A percentile compares a stretch with the other conserved stretches of the same genome.
Conservation (phyloP, 352 stramenopile genomes). For the Phytophthora macrochlamydospora region DNA sequence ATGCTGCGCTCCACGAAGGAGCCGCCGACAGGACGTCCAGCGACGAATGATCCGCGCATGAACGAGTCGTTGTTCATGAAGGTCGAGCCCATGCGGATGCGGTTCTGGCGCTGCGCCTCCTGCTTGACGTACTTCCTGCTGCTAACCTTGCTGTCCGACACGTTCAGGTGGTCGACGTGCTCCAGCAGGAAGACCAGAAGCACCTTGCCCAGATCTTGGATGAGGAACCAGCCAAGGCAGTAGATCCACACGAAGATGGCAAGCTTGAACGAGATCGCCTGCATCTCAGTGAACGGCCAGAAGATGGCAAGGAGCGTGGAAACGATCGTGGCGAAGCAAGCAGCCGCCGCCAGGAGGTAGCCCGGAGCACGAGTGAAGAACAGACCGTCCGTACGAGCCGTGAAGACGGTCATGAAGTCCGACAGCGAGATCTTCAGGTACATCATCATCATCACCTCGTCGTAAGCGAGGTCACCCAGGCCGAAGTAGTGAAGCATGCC, state of each 20-base stretch:
- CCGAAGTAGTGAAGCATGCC: constrained; percentile 64
- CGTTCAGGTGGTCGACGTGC: constrained; percentile 58
- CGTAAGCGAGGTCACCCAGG: constrained; percentile 77
- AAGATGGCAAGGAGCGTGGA: constrained; percentile 87
- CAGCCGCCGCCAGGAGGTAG: constrained; percentile 71
- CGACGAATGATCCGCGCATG: constrained; percentile 81
- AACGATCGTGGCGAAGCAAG: constrained; percentile 73
- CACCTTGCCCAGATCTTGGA: constrained; percentile 87
- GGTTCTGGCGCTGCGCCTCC: constrained; percentile 78
- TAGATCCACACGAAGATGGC: constrained; percentile 90
- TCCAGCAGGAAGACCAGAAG: constrained; percentile 66
- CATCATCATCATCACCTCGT: constrained; percentile 92
- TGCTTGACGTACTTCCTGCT: constrained; percentile 64
- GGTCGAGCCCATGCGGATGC: constrained; percentile 73
- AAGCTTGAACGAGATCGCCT: constrained; percentile 79
- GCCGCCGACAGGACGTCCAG: constrained; percentile 65
- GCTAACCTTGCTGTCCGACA: constrained; percentile 60
- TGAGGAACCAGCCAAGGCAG: constrained; percentile 85
- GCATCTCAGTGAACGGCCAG: constrained; percentile 82
- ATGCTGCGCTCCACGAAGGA: constrained; percentile 64
- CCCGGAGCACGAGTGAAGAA: constrained; percentile 84
- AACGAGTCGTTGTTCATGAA: constrained; percentile 68
- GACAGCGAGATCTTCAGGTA: constrained; percentile 96
- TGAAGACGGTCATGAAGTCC: constrained; percentile 94
- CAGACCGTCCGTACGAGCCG: constrained; percentile 78